Percentiles rank a stretch among this genome's conserved stretches.
Conservation (phyloP, 148 eudicot genomes). For the Fagopyrum esculentum region DNA sequence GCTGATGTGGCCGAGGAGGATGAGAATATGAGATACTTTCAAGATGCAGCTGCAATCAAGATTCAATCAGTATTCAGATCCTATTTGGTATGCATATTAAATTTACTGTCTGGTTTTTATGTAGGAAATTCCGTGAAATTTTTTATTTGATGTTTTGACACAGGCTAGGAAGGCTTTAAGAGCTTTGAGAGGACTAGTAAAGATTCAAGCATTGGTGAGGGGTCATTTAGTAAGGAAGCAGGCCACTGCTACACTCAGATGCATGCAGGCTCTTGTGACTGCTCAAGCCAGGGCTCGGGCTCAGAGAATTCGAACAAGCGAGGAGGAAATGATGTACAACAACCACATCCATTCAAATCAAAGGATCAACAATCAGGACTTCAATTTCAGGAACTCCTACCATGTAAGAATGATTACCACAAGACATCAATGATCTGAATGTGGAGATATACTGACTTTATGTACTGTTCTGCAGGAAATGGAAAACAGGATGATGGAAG, state of each 20-base stretch:
- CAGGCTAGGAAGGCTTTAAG: slow-evolving; percentile 88
- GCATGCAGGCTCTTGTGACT: slow-evolving; percentile 79
- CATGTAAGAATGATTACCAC: slow-evolving; percentile 24
- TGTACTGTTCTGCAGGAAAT: slow-evolving; percentile 48
- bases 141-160: not conserved
- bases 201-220: slow-evolving; percentile 86
- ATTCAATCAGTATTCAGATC: slow-evolving; percentile 75
- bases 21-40: slow-evolving; percentile 20
- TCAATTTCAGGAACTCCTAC: slow-evolving; percentile 32
- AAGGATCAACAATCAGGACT: slow-evolving; percentile 38
- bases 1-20: not conserved
- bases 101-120: not conserved
- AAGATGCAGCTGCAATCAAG: slow-evolving; percentile 58
- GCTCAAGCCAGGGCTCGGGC: slow-evolving; percentile 86
- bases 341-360: slow-evolving; percentile 32
- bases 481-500: slow-evolving; percentile 46
- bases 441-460: not conserved
- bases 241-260: slow-evolving; percentile 74
- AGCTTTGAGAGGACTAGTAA: slow-evolving; percentile 84
- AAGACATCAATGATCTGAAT: too few relatives aligned
- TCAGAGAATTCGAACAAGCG: slow-evolving; percentile 41
- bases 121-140: not conserved
- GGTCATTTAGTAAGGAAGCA: slow-evolving; percentile 90
- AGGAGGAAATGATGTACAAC: slow-evolving; percentile 31
- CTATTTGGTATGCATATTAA: slow-evolving; percentile 42